phyloP scores from a whole-genome alignment of 208 protist species.

The Sergeia podlipaevii region DNA sequence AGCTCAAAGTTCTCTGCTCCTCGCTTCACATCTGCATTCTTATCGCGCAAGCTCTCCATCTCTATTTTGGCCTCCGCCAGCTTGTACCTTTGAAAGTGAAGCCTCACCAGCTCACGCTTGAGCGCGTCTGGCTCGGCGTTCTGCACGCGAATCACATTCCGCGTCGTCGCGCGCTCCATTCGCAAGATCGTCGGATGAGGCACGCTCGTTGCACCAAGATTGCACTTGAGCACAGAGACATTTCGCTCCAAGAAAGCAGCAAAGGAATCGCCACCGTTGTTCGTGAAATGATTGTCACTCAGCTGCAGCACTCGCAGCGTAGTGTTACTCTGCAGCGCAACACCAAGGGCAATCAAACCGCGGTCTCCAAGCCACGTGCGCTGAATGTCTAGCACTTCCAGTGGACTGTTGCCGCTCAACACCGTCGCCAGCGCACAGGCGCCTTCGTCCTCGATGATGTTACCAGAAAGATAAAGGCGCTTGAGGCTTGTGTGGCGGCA shows the following conservation, averaged over 20 bases:
- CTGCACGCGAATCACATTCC: slow-evolving; percentile 40
- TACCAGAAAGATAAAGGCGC: slow-evolving; percentile 57
- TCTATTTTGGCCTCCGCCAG: slow-evolving; percentile 77
- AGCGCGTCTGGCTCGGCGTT: slow-evolving; percentile 68
- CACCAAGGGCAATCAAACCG: slow-evolving; percentile 79
- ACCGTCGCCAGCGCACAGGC: slow-evolving; percentile 69
- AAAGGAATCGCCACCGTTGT: slow-evolving; percentile 64
- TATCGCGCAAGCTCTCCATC: slow-evolving; percentile 61
- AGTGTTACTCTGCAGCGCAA: slow-evolving; percentile 67
- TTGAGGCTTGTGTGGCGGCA: slow-evolving; percentile 50
- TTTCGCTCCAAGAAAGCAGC: slow-evolving; percentile 77
- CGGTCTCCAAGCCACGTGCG: slow-evolving; percentile 73
- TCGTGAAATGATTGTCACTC: slow-evolving; percentile 80
- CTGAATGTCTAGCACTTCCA: slow-evolving; percentile 67
- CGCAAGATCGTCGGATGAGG: slow-evolving; percentile 58
- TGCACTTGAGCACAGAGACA: slow-evolving; percentile 34
- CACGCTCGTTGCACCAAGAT: slow-evolving; percentile 64
- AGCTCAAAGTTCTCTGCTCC: slow-evolving; percentile 65
- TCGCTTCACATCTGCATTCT: slow-evolving; percentile 60
- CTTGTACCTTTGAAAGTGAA: slow-evolving; percentile 91
- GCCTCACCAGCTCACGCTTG: slow-evolving; percentile 65
- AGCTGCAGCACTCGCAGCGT: slow-evolving; percentile 61
- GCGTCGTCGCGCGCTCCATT: slow-evolving; percentile 39
- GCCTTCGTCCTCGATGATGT: slow-evolving; percentile 74
- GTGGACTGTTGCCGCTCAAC: slow-evolving; percentile 24